Evolutionary conservation across 805 yeast genomes (phyloP).

Genomic region (Suhomyces sp.): DNA sequence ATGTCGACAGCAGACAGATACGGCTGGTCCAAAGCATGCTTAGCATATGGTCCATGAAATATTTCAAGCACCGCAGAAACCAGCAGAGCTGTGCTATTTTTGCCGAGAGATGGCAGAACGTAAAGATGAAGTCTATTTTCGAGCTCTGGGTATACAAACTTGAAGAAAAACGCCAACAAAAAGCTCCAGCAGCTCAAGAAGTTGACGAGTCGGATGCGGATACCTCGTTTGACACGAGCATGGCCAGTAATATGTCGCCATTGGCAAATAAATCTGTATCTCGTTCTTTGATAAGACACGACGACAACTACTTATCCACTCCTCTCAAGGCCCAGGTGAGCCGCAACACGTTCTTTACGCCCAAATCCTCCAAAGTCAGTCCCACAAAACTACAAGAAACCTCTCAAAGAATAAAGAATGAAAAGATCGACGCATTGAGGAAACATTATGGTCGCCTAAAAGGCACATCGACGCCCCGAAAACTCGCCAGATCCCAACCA

Average conservation of each 20-base stretch:
- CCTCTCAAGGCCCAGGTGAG: slow-evolving; percentile 30
- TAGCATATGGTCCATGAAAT: slow-evolving; percentile 36
- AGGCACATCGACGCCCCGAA: slow-evolving; percentile 14
- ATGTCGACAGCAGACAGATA: slow-evolving; percentile 26
- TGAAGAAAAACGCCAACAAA: slow-evolving; percentile 5
- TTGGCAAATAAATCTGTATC: slow-evolving; percentile 22
- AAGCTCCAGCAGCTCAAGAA: background rate
- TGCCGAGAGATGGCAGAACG: slow-evolving; percentile 28
- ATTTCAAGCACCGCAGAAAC: slow-evolving; percentile 30
- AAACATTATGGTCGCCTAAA: slow-evolving; percentile 29
- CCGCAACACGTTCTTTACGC: slow-evolving; percentile 15
- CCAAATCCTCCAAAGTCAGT: slow-evolving; percentile 24
- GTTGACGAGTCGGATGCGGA: slow-evolving; percentile 3
- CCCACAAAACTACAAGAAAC: slow-evolving; percentile 40
- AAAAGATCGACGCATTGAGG: slow-evolving; percentile 32
- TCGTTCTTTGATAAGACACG: background rate
- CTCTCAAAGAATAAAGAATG: slow-evolving; percentile 30
- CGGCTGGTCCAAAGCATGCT: slow-evolving; percentile 22
- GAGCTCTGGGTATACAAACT: slow-evolving; percentile 37
- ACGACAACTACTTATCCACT: slow-evolving; percentile 28
- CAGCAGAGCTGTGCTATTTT: slow-evolving; percentile 35
- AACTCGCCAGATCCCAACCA: background rate
- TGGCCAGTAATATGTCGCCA: slow-evolving; percentile 31
- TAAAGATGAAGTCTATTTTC: slow-evolving; percentile 27
- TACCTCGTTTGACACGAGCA: slow-evolving; percentile 15